These are phyloP conservation scores for Hypoxylon perforatum DNA, from an alignment of 495 filamentous ascomycete species.

Conservation along the genomic window DNA sequence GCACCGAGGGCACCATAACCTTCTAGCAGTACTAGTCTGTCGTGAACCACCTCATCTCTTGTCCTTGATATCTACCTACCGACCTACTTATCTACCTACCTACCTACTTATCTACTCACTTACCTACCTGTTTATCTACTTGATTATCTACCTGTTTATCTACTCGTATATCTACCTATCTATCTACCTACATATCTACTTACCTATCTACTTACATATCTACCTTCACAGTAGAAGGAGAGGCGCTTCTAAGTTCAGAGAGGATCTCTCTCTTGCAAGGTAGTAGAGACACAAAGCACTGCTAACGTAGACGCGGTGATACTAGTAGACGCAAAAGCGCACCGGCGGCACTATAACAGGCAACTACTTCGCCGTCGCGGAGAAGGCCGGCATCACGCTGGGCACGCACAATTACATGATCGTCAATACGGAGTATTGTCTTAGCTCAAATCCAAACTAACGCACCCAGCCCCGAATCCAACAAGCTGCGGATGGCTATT, in stretches of 20 bases:
- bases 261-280: neutral
- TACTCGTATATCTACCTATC: too few relatives aligned
- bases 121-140: too few relatives aligned
- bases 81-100: too few relatives aligned
- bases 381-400: slow-evolving; percentile 56
- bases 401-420: slow-evolving; percentile 69
- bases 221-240: too few relatives aligned
- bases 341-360: slow-evolving; percentile 57
- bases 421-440: slow-evolving; percentile 68
- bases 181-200: too few relatives aligned
- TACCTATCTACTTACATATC: too few relatives aligned
- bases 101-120: too few relatives aligned
- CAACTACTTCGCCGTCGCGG: slow-evolving; percentile 73
- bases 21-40: slow-evolving; percentile 73
- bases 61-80: neutral
- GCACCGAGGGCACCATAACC: slow-evolving; percentile 67
- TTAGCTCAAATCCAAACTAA: too few relatives aligned
- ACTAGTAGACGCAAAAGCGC: slow-evolving; percentile 52
- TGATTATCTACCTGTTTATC: too few relatives aligned
- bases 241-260: too few relatives aligned
- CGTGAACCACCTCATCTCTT: slow-evolving; percentile 2
- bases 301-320: neutral
- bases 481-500: too few relatives aligned
- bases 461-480: too few relatives aligned
- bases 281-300: neutral